These are phyloP conservation scores for Malus hybrid DNA, from an alignment of 331 rosid species.

Conservation along the genomic window DNA sequence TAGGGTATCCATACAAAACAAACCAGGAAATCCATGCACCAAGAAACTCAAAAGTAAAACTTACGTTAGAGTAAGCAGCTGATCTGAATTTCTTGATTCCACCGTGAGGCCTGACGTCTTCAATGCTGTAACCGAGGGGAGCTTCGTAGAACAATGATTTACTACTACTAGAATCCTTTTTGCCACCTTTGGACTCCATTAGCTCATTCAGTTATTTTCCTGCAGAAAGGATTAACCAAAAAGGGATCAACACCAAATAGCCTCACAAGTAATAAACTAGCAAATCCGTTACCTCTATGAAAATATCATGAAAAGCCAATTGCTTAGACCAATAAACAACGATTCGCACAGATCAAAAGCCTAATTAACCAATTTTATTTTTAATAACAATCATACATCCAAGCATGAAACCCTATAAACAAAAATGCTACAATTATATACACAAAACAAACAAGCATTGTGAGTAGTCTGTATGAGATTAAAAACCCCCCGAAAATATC, in stretches of 20 bases:
- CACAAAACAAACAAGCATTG: not conserved
- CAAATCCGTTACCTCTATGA: too few relatives aligned
- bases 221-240: not conserved
- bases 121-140: slow-evolving; percentile 94
- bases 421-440: not conserved
- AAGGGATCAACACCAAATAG: not conserved
- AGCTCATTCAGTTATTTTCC: slow-evolving; percentile 60
- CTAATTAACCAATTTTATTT: not conserved
- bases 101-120: slow-evolving; percentile 97
- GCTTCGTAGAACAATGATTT: slow-evolving; percentile 71
- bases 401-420: not conserved
- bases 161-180: slow-evolving; percentile 82
- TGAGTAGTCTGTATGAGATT: not conserved
- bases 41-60: not conserved
- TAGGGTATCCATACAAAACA: not conserved
- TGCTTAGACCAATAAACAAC: not conserved
- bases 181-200: slow-evolving; percentile 93
- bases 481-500: not conserved
- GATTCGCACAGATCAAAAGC: not conserved
- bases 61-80: slow-evolving; percentile 98
- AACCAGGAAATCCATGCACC: not conserved
- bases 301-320: not conserved
- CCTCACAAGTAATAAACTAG: not conserved
- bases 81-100: slow-evolving; percentile 97
- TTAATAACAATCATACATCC: not conserved